A percentile compares a stretch with the other conserved stretches of the same genome.
These are phyloP conservation scores for Omphalotus guepiniiformis DNA, from an alignment of 768 basidiomycete species.

Conservation along the genomic window DNA sequence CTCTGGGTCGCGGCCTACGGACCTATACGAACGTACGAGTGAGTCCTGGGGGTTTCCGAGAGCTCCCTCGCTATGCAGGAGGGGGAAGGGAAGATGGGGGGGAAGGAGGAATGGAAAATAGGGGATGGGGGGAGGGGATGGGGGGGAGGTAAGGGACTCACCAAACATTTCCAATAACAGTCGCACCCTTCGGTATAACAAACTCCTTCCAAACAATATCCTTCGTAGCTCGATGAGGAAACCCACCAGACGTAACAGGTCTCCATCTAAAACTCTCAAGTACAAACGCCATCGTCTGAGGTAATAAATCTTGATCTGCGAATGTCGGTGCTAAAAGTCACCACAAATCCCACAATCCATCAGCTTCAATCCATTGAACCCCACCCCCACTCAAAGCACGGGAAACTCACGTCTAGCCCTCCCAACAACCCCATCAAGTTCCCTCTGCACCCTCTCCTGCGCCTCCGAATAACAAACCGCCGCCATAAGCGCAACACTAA, in stretches of 20 bases:
- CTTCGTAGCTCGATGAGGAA: constrained; percentile 59
- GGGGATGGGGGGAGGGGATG: too few relatives aligned
- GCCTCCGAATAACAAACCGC: constrained; percentile 51
- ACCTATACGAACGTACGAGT: too few relatives aligned
- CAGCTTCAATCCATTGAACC: too few relatives aligned
- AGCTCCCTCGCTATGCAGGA: too few relatives aligned
- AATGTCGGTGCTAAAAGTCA: constrained; percentile 23
- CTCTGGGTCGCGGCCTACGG: constrained; percentile 38
- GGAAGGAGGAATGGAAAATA: too few relatives aligned
- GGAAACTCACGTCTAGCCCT: constrained; percentile 31
- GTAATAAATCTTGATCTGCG: constrained; percentile 36
- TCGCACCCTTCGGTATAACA: constrained; percentile 52
- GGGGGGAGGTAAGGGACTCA: constrained; percentile 19
- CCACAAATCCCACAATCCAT: not conserved
- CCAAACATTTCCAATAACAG: constrained; percentile 61
- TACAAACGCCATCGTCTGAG: constrained; percentile 47
- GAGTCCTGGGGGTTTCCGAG: too few relatives aligned
- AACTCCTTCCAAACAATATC: constrained; percentile 60
- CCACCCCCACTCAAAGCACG: too few relatives aligned
- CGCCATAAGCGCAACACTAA: constrained; percentile 49
- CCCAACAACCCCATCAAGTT: constrained; percentile 51
- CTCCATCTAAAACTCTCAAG: constrained; percentile 46
- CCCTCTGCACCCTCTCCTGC: constrained; percentile 46
- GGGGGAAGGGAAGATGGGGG: too few relatives aligned
- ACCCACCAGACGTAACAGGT: constrained; percentile 49